Evolutionary conservation across 176 grass and related monocot species (phyloP), one percentile per base, ranked within the genome.

Genomic region (Musa troglodytarum): DNA sequence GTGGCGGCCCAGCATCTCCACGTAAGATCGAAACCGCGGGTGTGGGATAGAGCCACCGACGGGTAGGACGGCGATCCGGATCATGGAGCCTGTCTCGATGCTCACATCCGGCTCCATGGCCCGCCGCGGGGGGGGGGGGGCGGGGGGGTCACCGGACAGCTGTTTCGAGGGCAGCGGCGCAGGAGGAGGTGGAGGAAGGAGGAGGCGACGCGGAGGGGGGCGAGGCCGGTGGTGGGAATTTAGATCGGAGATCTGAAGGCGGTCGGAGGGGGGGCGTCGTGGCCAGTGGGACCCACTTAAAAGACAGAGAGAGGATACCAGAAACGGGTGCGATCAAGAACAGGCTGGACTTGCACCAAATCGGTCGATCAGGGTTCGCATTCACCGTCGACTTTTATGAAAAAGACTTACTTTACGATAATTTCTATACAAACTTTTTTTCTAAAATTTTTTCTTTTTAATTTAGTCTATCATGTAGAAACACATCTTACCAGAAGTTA

Each of bases 31-130:
- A 53, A 99, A 84, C 80, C 75, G 76, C 43, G 71, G 54, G 15
- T 86, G 73, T 17, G 91, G 91, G 81, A 99, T 99, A 52, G 86
- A 17, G 6, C 91, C 90, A 28, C 90, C 95, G 59, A 99, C 85
- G 10, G 88, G 91, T 2, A 99, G 81, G 73, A 99, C 91, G n/a
- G 81, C 90, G 11, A 99, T 84, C 67, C 86, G 90, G 88, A 99
- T 87, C 82, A 86, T 83, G 10, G 88, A 90, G 11, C 85, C 83
- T 50, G 90, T 94, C 80, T 99, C 90, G 69, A 99, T 94, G 90
- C 95, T 99, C 78, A 99, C 80, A 59, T 88, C 88, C 75, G 95
- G 95, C 90, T 99, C 95, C 95, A 99, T 99, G 78, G 81, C 78
- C 74, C 29, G 17, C 56, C 55, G 54, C 4, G 23, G 65, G 34